These are phyloP conservation scores for Ceratocystis alfenasii DNA, from an alignment of 2,329 filamentous ascomycete species.

Conservation along the genomic window DNA sequence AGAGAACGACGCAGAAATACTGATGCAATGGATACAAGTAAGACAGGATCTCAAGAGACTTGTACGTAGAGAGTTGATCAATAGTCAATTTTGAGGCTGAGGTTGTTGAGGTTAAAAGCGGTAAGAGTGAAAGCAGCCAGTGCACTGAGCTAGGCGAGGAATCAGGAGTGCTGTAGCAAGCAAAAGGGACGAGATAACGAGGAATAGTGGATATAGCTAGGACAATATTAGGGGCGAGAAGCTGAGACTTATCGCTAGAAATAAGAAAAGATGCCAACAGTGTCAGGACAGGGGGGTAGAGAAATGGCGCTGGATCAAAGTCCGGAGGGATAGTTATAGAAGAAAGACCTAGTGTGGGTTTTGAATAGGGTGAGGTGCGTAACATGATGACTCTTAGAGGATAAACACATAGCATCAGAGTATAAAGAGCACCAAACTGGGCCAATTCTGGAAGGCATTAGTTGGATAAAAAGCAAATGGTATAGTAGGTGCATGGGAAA, in stretches of 20 bases:
- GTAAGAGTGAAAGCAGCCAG: constrained; percentile 65
- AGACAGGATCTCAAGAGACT: constrained; percentile 12
- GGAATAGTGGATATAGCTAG: constrained; percentile 69
- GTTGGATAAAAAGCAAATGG: background rate
- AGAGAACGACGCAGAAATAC: constrained; percentile 58
- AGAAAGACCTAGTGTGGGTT: constrained; percentile 30
- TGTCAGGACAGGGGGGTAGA: constrained; percentile 72
- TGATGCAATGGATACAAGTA: constrained; percentile 70
- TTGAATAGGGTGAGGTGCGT: constrained; percentile 36
- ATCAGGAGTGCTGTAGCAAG: background rate
- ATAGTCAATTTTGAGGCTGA: background rate
- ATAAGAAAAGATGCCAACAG: constrained; percentile 66
- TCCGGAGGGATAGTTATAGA: constrained; percentile 50
- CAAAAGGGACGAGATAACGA: constrained; percentile 54
- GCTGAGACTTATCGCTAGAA: constrained; percentile 44
- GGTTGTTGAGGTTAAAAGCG: constrained; percentile 36
- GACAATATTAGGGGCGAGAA: constrained; percentile 68
- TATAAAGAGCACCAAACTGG: constrained; percentile 31
- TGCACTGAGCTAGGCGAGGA: constrained; percentile 40
- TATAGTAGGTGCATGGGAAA: too few species aligned
- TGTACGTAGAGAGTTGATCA: background rate
- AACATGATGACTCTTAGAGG: constrained; percentile 43
- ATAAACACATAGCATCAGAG: constrained; percentile 40
- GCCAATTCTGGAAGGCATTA: constrained; percentile 33
- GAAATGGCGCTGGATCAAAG: constrained; percentile 85